Percentiles rank a stretch among this genome's conserved stretches.
phyloP scores from a whole-genome alignment of 2,329 filamentous ascomycete species.

The Fusarium cyanostomum region DNA sequence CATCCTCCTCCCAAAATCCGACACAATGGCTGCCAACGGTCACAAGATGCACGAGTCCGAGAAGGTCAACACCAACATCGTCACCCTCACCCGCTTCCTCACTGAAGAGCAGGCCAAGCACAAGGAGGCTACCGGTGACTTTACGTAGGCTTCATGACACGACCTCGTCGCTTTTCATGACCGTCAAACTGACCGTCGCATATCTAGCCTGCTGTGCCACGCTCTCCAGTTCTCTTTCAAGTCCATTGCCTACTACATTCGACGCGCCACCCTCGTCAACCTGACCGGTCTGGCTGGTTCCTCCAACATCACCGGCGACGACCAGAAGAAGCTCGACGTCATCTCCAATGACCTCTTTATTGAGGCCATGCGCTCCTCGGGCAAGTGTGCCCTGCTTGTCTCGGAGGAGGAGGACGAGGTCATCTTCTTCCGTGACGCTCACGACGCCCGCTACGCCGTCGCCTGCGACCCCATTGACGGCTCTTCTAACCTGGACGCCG shows the following conservation, averaged over 20 bases:
- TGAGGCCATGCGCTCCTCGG: constrained; percentile 90
- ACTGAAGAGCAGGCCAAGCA: constrained; percentile 96
- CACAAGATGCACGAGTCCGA: constrained; percentile 67
- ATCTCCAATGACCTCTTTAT: constrained; percentile 99
- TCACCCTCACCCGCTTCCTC: constrained; percentile 93
- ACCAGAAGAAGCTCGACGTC: constrained; percentile 99
- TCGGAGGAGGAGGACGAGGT: constrained; percentile 97
- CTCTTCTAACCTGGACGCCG: constrained; percentile 95
- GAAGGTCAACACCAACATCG: constrained; percentile 93
- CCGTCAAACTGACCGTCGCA: constrained; percentile 16
- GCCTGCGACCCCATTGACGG: constrained; percentile 98
- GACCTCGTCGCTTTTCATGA: constrained; percentile 17
- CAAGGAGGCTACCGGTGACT: constrained; percentile 95
- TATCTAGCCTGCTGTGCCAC: constrained; percentile 85
- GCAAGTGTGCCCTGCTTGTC: constrained; percentile 90
- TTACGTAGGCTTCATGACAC: constrained; percentile 72
- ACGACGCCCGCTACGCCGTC: constrained; percentile 88
- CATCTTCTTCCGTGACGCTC: constrained; percentile 83
- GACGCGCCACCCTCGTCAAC: constrained; percentile 93
- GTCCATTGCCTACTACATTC: constrained; percentile 99
- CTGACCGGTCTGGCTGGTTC: constrained; percentile 94
- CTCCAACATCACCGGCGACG: constrained; percentile 94
- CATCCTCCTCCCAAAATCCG: constrained; percentile 24
- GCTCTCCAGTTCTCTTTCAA: constrained; percentile 99
- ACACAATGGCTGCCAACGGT: constrained; percentile 51